Evolutionary conservation across 192 early-diverging fungal species (phyloP), one percentile per base, ranked within the genome.

Genomic region (Borealophlyctis nickersoniae): DNA sequence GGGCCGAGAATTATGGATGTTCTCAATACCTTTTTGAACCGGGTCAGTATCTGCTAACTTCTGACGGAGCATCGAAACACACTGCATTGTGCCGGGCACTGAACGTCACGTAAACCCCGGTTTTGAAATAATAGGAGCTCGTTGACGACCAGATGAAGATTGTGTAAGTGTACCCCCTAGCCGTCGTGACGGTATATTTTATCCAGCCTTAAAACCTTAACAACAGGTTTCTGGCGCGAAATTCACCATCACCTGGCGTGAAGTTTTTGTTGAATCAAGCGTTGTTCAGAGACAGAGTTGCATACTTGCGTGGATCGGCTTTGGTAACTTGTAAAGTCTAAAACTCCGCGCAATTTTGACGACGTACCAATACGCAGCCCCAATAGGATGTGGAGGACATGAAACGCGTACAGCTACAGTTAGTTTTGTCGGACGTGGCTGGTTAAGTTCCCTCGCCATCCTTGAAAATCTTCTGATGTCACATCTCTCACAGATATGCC

Each of bases 241-340:
- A 5, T 1, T 33, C 63, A 16, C 52, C 69, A 4, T 33, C 69
- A 4, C 56, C 32, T 23, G 49, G 36, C 24, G 50, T 80, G 7
- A 69, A 69, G 27, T 29, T 49, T 7, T 19, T 72, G 2, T 48
- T 80, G 23, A 64, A 59, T 2, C 30, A 55, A 13, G 53, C 60
- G n/a, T n/a, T 31, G 2, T 70, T 67, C 45, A 73, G 52, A 35
- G 32, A 73, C 36, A 31, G 73, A 4, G 70, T 73, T 13, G 63
- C 55, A 24, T 80, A 73, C 59, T 36, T 80, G 33, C 72, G 72
- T 39, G 78, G 74, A 2, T 63, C 50, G 19, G 74, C 62, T 26
- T 55, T 80, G 26, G n/a, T 14, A 48, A 48, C 11, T 14, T 14
- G n/a, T 14, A 48, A 48, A 48, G n/a, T 14, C 11, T 14, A 48